Evolutionary conservation across 2,329 filamentous ascomycete species (phyloP), one percentile per base, ranked within the genome.

Genomic region (Pseudocercospora fijiensis): DNA sequence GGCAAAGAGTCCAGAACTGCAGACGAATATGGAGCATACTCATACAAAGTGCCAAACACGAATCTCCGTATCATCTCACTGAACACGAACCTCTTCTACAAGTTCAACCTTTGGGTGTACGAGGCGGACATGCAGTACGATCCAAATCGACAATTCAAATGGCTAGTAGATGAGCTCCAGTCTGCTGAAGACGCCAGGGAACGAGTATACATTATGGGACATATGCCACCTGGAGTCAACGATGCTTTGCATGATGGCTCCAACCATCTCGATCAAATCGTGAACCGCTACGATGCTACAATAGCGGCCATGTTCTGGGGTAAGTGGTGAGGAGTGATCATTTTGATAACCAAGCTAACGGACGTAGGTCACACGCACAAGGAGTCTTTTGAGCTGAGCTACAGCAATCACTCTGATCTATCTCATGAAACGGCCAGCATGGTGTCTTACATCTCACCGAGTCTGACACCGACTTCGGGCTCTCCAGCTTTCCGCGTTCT

Each of bases 61-160:
- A 63, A 60, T n/a, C 75, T 87, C 26, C 80, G 83, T 24, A 75
- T 88, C 69, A 86, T 87, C 70, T 85, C 84, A 3, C 76, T 87
- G 68, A 86, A 85, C 76, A 86, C 83, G 18, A 85, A 86, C 71
- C 74, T 86, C 65, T 86, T 83, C 75, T 87, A 87, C 72, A 80
- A 78, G n/a, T 75, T 80, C 65, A 87, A 88, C 76, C 85, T 83
- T 71, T 84, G 81, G 76, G 72, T 84, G 37, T 87, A 85, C 68
- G 77, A 82, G 65, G 77, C 81, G 52, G 76, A 78, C 0, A 81
- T 84, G 76, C 74, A 82, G 52, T 73, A 72, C 11, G 84, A 86
- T 69, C 84, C 84, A 2, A 80, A 80, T 69, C 77, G 77, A 11
- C 81, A 86, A 70, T 76, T 87, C 3, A 74, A 78, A 16, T 86